Evolutionary conservation across 768 basidiomycete genomes (phyloP), one percentile per base, ranked within the genome.

Genomic region (Leccinum rimulosum): DNA sequence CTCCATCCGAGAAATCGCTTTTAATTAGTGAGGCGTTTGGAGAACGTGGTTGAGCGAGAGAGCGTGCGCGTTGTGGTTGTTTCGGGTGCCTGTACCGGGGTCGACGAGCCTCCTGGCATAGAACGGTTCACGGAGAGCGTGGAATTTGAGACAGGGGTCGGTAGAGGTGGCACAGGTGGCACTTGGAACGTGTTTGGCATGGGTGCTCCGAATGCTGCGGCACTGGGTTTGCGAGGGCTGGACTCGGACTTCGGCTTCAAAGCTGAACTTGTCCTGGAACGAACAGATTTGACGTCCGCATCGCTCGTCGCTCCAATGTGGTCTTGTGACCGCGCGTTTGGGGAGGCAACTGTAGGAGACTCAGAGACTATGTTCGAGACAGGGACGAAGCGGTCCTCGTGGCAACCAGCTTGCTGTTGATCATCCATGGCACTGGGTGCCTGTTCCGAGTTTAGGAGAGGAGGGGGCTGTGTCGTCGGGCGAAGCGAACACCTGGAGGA

Each of bases 161-260:
- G 54, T 36, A 58, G 48, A 50, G 65, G 58, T 1, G 71, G 70
- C 11, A 70, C 12, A 11, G 71, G 80, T 19, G 81, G 80, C 5
- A 81, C 73, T 2, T 78, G 77, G 56, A 84, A 69, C 0, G 84
- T 76, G 61, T 84, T 83, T 10, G 84, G 83, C 81, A 90, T 88
- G 50, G 85, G 81, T 31, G 87, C 74, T 17, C 87, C 84, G 17
- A 84, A 84, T 3, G 85, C 83, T 1, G 87, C 86, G 52, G 84
- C 83, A 0, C 82, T 79, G 2, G 84, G 80, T 66, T 73, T 77
- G 36, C 74, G 70, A 31, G 66, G 12, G 9, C 35, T 2, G 3
- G 71, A 61, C 56, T 33, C 54, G 27, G 47, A 57, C 61, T 69
- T 71, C 27, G 62, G 65, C 27, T 63, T 76, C 27, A 71, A 67